A percentile compares a stretch with the other conserved stretches of the same genome.
Evolutionary conservation across 345 rosid genomes (phyloP).

Genomic region (Bretschneidera sinensis): DNA sequence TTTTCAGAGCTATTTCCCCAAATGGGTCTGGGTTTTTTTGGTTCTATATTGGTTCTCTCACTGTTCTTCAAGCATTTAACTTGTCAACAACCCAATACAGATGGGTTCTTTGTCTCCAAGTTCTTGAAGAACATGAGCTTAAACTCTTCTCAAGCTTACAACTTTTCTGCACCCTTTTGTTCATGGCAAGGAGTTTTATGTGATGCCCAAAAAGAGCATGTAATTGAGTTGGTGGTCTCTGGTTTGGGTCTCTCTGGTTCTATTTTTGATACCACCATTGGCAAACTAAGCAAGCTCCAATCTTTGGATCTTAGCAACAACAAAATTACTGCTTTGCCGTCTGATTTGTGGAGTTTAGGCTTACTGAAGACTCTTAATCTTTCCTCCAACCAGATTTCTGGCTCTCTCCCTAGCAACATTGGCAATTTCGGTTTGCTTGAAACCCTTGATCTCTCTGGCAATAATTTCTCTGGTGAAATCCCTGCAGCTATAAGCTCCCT

Average conservation of each 20-base stretch:
- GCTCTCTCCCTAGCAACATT: constrained; percentile 65
- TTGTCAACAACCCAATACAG: constrained; percentile 81
- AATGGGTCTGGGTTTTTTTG: constrained; percentile 59
- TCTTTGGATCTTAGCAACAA: constrained; percentile 79
- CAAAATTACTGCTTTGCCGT: constrained; percentile 69
- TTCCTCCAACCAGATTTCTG: constrained; percentile 68
- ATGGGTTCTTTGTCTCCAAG: constrained; percentile 69
- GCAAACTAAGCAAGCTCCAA: constrained; percentile 76
- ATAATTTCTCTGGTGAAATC: constrained; percentile 70
- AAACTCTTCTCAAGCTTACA: constrained; percentile 30
- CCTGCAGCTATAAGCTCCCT: constrained; percentile 68
- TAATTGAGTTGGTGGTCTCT: constrained; percentile 45
- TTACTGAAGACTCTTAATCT: constrained; percentile 65
- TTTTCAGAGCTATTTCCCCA: constrained; percentile 8
- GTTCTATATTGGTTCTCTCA: constrained; percentile 51
- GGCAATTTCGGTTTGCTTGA: constrained; percentile 77
- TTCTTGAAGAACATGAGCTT: constrained; percentile 61
- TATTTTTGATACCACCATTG: constrained; percentile 79
- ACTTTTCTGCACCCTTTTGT: constrained; percentile 59
- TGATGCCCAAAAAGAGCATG: constrained; percentile 47
- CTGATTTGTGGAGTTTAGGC: constrained; percentile 87
- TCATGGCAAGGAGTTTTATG: constrained; percentile 72
- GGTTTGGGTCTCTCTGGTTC: constrained; percentile 65
- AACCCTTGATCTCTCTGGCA: constrained; percentile 63
- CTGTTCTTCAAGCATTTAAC: constrained; percentile 44